A percentile compares a stretch with the other conserved stretches of the same genome.
These are phyloP conservation scores for Apiotrichum sp. DNA, from an alignment of 1,284 basidiomycete genomes.

Conservation along the genomic window DNA sequence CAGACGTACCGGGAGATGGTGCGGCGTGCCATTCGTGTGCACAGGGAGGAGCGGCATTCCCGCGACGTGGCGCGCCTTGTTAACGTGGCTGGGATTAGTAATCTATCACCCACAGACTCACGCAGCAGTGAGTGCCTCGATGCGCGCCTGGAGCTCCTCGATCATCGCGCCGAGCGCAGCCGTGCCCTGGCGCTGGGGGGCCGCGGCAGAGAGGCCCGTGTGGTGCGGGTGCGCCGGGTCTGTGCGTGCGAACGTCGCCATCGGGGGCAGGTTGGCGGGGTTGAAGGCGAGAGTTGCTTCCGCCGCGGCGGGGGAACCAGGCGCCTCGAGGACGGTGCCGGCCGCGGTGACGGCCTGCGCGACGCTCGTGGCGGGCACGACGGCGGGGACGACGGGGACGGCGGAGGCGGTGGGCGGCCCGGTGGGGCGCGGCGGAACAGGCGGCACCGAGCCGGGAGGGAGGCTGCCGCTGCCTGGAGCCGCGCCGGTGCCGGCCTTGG, in stretches of 20 bases:
- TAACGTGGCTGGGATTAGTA: background rate
- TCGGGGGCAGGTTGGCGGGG: background rate
- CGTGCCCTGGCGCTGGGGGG: background rate
- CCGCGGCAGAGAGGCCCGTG: background rate
- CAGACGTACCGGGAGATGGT: background rate
- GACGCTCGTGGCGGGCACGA: too few species aligned
- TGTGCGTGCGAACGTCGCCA: background rate
- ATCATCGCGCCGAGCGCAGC: background rate
- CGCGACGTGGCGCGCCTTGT: background rate
- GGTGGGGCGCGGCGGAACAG: background rate
- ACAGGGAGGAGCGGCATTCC: background rate
- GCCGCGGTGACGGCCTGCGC: too few species aligned
- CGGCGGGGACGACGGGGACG: background rate
- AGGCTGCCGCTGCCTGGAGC: background rate
- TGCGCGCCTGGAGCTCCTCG: background rate
- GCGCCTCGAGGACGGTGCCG: too few species aligned
- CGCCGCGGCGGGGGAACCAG: too few species aligned
- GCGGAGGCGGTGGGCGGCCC: background rate
- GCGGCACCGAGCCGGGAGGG: background rate
- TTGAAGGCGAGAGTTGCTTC: too few species aligned
- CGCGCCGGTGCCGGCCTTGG: background rate
- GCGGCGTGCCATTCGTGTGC: background rate
- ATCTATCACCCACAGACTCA: background rate
- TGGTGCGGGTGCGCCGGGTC: background rate
- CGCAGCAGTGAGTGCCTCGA: slow-evolving; percentile 1